These are phyloP conservation scores for Akanthomyces uredinophilus DNA, from an alignment of 2,329 filamentous ascomycete species.

Conservation along the genomic window DNA sequence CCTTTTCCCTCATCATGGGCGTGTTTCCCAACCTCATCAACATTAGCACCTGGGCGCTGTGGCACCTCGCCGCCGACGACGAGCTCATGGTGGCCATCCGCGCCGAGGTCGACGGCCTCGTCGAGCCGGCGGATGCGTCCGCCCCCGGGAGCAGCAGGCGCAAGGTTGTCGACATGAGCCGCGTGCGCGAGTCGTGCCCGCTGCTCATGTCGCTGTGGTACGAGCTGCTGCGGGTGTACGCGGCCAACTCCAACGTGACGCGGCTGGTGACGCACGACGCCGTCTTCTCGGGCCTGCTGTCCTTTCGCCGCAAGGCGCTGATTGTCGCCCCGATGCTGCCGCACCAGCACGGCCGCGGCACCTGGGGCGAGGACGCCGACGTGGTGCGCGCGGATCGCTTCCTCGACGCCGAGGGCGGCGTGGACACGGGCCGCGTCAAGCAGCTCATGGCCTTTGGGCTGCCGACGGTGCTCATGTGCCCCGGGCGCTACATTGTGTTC, in stretches of 20 bases:
- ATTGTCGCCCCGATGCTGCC: conserved; percentile 12
- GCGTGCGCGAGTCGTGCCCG: conserved; percentile 10
- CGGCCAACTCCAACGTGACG: conserved; percentile 10
- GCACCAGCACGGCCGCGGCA: conserved; percentile 5
- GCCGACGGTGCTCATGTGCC: conserved; percentile 12
- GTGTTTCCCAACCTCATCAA: conserved; percentile 11
- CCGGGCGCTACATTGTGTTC: conserved; percentile 9
- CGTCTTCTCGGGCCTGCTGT: neutral
- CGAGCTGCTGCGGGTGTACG: conserved; percentile 11
- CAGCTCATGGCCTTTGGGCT: conserved; percentile 10
- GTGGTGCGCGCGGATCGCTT: conserved; percentile 6
- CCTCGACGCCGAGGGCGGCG: neutral
- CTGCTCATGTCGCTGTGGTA: conserved; percentile 13
- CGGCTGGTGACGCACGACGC: conserved; percentile 9
- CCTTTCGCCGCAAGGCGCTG: conserved; percentile 5
- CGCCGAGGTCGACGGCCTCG: neutral
- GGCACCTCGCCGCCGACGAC: conserved; percentile 9
- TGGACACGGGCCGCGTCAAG: neutral
- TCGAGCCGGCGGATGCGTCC: neutral
- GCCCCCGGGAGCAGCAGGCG: neutral
- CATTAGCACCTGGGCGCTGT: conserved; percentile 11
- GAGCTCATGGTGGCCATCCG: conserved; percentile 4
- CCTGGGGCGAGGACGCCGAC: conserved; percentile 10
- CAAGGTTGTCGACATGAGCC: conserved; percentile 1
- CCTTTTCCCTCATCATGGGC: conserved; percentile 13